Evolutionary conservation across 1,139 yeast species (phyloP), one percentile per base, ranked within the genome.

Genomic region (Pichia sp.): DNA sequence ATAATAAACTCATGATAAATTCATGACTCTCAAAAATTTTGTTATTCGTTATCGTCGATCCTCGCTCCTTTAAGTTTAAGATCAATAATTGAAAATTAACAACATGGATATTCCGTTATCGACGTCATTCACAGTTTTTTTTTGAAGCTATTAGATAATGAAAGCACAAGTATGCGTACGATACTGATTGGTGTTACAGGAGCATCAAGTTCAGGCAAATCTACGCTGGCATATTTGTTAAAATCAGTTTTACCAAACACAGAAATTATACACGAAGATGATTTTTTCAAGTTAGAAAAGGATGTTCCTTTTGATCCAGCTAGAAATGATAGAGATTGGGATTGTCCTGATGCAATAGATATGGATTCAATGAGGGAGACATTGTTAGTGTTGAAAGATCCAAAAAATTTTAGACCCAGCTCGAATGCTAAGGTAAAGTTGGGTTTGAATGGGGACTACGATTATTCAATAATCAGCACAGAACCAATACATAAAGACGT

Each of bases 151-250:
- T n/a, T n/a, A n/a, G n/a, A n/a, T n/a, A n/a, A n/a, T n/a, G n/a
- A n/a, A n/a, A n/a, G n/a, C n/a, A n/a, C n/a, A n/a, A n/a, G n/a
- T n/a, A 46, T 43, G 49, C 30, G 12, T 9, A 49, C 53, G 2
- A 41, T 52, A 9, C 20, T 80, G 6, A 68, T 87, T 4, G 96
- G 84, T 0, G 59, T 89, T 27, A 84, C 95, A 37, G 97, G 97
- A 1, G 94, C 97, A 3, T 85, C 96, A 0, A 84, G 95, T 24
- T 81, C 92, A 20, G 97, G 97, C 1, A 90, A 90, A 58, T 83
- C 94, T 1, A 74, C 81, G 0, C 69, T 72, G 8, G 67, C 78
- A 10, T 67, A 64, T 40, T 62, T 70, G 3, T 56, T 77, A 6
- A 60, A 63, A 23, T 46, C 49, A 12, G 51, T 85, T 2, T 61